Conservation (phyloP, 768 basidiomycete species). For the Leccinum rimulosum region DNA sequence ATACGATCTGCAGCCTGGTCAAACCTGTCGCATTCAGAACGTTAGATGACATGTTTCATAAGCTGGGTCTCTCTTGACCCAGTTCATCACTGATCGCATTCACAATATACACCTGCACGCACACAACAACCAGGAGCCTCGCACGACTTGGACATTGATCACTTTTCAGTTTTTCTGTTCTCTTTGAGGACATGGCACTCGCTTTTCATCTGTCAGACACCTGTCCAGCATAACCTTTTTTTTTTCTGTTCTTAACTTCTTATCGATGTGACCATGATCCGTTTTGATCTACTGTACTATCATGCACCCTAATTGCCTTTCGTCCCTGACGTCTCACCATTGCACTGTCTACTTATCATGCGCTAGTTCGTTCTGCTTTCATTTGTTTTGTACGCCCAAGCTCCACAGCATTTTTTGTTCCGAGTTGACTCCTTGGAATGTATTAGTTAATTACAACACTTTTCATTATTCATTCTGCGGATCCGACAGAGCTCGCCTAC, state of each 20-base stretch:
- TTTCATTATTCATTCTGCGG: too few relatives aligned
- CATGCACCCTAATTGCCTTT: constrained; percentile 1
- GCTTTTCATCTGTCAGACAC: background rate
- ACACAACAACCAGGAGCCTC: background rate
- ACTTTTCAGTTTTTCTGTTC: constrained; percentile 5
- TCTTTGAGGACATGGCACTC: background rate
- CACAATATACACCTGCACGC: constrained; percentile 8
- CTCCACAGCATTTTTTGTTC: background rate
- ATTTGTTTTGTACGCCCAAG: background rate
- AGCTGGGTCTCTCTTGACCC: constrained; percentile 52
- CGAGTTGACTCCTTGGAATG: constrained; percentile 7
- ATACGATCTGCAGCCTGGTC: constrained; percentile 58
- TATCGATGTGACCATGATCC: background rate
- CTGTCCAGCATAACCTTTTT: constrained; percentile 4
- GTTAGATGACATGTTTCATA: constrained; percentile 78
- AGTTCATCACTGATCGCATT: constrained; percentile 6
- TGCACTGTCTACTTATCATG: background rate
- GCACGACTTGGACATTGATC: constrained; percentile 13
- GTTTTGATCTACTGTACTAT: constrained; percentile 9
- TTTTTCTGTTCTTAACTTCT: background rate
- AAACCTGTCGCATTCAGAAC: constrained; percentile 96
- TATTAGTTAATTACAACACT: constrained; percentile 3
- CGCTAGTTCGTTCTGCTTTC: constrained; percentile 12
- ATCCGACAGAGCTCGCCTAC: too few relatives aligned
- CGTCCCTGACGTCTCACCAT: background rate